A percentile compares a stretch with the other conserved stretches of the same genome.
These are phyloP conservation scores for Thermothelomyces thermophilus DNA, from an alignment of 2,329 filamentous ascomycete genomes.

Conservation along the genomic window DNA sequence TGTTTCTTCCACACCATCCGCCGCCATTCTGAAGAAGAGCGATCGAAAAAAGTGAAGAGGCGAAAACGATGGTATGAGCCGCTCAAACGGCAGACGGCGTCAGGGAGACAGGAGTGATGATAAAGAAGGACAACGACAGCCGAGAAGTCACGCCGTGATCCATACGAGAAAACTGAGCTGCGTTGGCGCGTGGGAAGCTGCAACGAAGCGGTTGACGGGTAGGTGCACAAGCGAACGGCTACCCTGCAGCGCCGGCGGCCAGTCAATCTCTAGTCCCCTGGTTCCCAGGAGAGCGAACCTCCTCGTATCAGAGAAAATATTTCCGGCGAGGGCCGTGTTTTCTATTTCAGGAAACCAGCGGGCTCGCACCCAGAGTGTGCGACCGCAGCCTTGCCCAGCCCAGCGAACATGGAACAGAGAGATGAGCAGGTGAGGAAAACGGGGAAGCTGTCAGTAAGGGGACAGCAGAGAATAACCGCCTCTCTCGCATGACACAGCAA, in stretches of 20 bases:
- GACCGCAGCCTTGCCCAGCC: background rate
- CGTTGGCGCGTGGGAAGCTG: background rate
- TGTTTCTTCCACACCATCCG: conserved; percentile 33
- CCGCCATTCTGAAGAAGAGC: conserved; percentile 33
- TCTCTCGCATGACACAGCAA: background rate
- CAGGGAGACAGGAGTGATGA: background rate
- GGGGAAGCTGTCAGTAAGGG: conserved; percentile 17
- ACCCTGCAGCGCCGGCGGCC: conserved; percentile 18
- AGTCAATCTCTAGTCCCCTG: conserved; percentile 7
- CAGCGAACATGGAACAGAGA: conserved; percentile 1
- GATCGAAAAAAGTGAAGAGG: background rate
- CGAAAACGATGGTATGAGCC: background rate
- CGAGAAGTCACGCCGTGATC: background rate
- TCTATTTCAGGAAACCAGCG: conserved; percentile 4
- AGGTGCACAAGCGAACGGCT: conserved; percentile 22
- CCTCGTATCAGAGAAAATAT: background rate
- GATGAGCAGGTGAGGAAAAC: conserved; percentile 8
- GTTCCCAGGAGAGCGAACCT: background rate
- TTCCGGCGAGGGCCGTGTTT: background rate
- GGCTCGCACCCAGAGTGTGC: conserved; percentile 1
- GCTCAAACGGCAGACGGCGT: background rate
- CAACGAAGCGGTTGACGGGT: conserved; percentile 17
- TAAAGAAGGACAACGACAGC: background rate
- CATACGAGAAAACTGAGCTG: background rate
- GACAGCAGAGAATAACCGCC: background rate